Evolutionary conservation across 2,329 filamentous ascomycete genomes (phyloP), one percentile per base, ranked within the genome.

Genomic region (Ophiostoma sp.): DNA sequence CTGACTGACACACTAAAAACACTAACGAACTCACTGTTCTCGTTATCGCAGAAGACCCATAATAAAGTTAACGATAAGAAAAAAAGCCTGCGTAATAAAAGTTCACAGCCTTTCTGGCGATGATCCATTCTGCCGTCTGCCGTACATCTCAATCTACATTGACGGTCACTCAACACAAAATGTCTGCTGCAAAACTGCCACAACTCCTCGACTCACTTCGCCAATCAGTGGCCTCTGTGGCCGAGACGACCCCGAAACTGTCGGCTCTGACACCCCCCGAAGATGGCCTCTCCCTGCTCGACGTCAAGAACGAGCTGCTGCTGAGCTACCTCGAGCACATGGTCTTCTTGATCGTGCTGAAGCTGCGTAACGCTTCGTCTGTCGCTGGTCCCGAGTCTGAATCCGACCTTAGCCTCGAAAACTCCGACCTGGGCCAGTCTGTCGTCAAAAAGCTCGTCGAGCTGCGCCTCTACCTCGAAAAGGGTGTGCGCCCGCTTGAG

Each of bases 291-390:
- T 97, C 95, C 0, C 87, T 99, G 0, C 89, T 99, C 76, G 93
- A 98, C 77, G 89, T 92, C 74, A 99, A 99, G 82, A 98, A 96
- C 80, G 95, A 99, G 78, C 85, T 99, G n/a, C 88, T 99, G 23
- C 88, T 99, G 54, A 94, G 94, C 4, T 99, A 99, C 80, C 84
- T 99, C 0, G 94, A 99, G 76, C 96, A 97, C 76, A 87, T 98
- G 4, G 92, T 95, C 64, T 96, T 96, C 75, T 82, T 97, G 57
- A 90, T 96, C 64, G 82, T 97, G 1, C 80, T 96, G 52, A 94
- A 96, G 76, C 80, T 98, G 27, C 88, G 92, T 71, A 87, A 88
- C 77, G 72, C 79, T 44, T 75, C 76, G 0, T 75, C 76, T 76
- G 31, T 35, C 33, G 2, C 39, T 10, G n/a, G 39, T 0, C 39